Evolutionary conservation across 805 yeast species (phyloP).

Genomic region (Sugiyamaella valdiviana): DNA sequence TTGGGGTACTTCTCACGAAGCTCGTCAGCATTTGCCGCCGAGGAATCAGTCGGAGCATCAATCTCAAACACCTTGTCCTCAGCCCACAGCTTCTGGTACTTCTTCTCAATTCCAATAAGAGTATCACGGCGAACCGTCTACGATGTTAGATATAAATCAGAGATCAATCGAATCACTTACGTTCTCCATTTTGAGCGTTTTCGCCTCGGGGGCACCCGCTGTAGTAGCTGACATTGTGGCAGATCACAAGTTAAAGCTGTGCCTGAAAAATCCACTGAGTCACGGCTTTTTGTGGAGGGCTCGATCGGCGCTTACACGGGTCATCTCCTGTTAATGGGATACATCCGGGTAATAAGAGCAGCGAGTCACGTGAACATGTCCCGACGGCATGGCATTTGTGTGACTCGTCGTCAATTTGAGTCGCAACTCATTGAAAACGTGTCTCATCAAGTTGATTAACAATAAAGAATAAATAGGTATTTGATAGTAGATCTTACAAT

Average conservation of each 20-base stretch:
- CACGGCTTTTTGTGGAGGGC: not conserved
- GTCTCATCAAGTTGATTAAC: not conserved
- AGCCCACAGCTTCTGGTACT: slow-evolving; percentile 81
- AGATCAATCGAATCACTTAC: slow-evolving; percentile 14
- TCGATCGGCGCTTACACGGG: not conserved
- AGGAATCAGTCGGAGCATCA: slow-evolving; percentile 74
- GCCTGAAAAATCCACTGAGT: not conserved
- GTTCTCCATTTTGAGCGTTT: slow-evolving; percentile 27
- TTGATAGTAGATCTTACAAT: not conserved
- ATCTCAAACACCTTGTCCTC: slow-evolving; percentile 81
- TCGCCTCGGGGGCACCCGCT: slow-evolving; percentile 18
- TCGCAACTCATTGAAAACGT: too few species aligned
- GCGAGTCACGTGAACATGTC: not conserved
- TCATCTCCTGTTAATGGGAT: too few species aligned
- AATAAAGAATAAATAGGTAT: too few species aligned
- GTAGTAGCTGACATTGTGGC: not conserved
- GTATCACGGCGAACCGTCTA: slow-evolving; percentile 92
- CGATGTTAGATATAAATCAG: slow-evolving; percentile 1
- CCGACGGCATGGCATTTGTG: too few species aligned
- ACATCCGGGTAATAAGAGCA: not conserved
- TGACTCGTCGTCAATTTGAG: too few species aligned
- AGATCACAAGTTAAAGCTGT: not conserved
- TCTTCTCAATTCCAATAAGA: slow-evolving; percentile 78
- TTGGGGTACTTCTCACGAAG: slow-evolving; percentile 78
- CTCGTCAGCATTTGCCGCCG: slow-evolving; percentile 57